phyloP scores from a whole-genome alignment of 768 basidiomycete genomes.

The Russula lepida region DNA sequence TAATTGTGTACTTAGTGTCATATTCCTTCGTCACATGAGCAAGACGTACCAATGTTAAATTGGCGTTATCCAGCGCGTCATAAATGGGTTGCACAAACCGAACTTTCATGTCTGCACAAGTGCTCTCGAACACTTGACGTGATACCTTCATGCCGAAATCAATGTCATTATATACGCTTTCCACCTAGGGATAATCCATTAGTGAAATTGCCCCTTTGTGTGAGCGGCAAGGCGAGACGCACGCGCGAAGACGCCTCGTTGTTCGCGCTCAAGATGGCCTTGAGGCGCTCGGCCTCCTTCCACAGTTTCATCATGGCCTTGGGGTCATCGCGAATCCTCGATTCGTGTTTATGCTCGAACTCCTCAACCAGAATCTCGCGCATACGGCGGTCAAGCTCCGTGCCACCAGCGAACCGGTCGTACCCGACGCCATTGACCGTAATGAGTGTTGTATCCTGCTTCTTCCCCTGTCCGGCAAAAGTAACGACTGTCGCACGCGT shows the following conservation, averaged over 20 bases:
- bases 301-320: conserved; percentile 87
- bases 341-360: conserved; percentile 66
- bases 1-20: conserved; percentile 4
- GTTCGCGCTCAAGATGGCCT: conserved; percentile 90
- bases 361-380: conserved; percentile 69
- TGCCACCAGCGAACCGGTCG: conserved; percentile 67
- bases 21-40: not conserved
- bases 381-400: conserved; percentile 76
- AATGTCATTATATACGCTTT: conserved; percentile 82
- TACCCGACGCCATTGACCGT: conserved; percentile 76
- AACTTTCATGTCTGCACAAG: conserved; percentile 54
- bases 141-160: conserved; percentile 80
- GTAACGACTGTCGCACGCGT: conserved; percentile 70
- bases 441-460: conserved; percentile 55
- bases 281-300: conserved; percentile 89
- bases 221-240: conserved; percentile 23
- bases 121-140: conserved; percentile 69
- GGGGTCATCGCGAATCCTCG: conserved; percentile 62
- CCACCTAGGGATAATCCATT: conserved; percentile 46
- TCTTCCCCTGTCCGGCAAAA: conserved; percentile 44
- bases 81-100: conserved; percentile 64
- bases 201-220: not conserved
- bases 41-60: conserved; percentile 50
- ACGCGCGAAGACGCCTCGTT: conserved; percentile 67
- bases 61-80: conserved; percentile 62